phyloP scores from a whole-genome alignment of 2,329 filamentous ascomycete species.

The Xenoacremonium recifei region DNA sequence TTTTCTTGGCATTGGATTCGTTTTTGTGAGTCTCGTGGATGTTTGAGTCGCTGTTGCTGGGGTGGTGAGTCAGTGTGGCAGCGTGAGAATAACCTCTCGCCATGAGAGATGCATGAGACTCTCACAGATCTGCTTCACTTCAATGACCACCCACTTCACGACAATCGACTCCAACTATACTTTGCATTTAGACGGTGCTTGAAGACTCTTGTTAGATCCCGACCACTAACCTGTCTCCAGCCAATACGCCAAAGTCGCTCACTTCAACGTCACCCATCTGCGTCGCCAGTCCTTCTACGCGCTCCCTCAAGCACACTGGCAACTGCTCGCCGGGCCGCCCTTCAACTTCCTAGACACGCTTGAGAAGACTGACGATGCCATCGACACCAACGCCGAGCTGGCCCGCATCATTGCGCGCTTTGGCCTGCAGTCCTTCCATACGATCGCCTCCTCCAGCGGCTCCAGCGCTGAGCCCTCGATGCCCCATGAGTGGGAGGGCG shows the following conservation, averaged over 20 bases:
- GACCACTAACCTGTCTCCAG: slow-evolving; percentile 47
- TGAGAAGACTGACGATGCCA: slow-evolving; percentile 77
- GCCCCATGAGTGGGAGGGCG: slow-evolving; percentile 65
- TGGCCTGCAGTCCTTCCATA: slow-evolving; percentile 66
- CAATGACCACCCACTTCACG: no score
- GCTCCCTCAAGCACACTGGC: slow-evolving; percentile 79
- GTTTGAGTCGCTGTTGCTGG: no score
- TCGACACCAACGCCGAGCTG: slow-evolving; percentile 83
- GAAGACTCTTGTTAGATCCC: no score
- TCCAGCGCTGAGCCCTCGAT: slow-evolving; percentile 43
- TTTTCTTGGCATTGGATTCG: slow-evolving; percentile 83
- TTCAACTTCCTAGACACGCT: slow-evolving; percentile 82
- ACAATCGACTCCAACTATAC: no score
- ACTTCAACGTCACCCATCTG: slow-evolving; percentile 88
- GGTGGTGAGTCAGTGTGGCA: no score
- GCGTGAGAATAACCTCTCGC: no score
- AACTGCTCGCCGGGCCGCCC: slow-evolving; percentile 75
- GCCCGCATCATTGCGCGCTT: slow-evolving; percentile 73
- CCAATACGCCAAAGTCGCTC: slow-evolving; percentile 80
- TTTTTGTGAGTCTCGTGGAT: slow-evolving; percentile 59
- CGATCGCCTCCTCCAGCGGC: slow-evolving; percentile 35
- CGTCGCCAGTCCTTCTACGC: slow-evolving; percentile 92
- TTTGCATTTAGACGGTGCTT: no score
- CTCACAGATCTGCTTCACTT: no score
- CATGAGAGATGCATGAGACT: no score